Percentiles rank a stretch among this genome's conserved stretches.
Evolutionary conservation across 2,329 filamentous ascomycete genomes (phyloP).

Genomic region (Thelonectria rubi): DNA sequence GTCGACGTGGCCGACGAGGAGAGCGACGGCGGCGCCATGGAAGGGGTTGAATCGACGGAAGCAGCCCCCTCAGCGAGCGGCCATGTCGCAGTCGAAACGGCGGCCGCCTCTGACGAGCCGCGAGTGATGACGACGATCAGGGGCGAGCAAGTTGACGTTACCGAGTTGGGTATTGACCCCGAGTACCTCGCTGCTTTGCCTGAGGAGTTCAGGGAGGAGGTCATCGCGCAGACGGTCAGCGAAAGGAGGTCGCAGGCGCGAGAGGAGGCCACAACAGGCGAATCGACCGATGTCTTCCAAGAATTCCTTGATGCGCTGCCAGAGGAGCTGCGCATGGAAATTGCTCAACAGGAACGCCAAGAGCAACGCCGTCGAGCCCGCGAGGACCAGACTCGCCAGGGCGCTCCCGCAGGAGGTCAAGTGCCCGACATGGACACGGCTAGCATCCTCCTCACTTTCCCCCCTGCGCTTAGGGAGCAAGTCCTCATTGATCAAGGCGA

Average conservation of each 20-base stretch:
- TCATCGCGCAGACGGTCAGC: conserved; percentile 89
- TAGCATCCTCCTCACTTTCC: conserved; percentile 90
- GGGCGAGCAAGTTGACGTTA: conserved; percentile 90
- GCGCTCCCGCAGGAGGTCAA: conserved; percentile 64
- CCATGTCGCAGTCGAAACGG: conserved; percentile 39
- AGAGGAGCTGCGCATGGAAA: conserved; percentile 86
- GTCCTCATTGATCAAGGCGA: conserved; percentile 93
- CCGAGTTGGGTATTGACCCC: conserved; percentile 90
- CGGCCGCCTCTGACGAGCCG: conserved; percentile 39
- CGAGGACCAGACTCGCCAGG: conserved; percentile 78
- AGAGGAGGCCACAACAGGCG: conserved; percentile 72
- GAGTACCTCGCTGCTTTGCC: conserved; percentile 98
- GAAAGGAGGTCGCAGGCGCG: conserved; percentile 82
- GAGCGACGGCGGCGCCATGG: conserved; percentile 67
- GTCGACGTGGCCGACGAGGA: conserved; percentile 6
- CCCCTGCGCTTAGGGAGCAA: conserved; percentile 83
- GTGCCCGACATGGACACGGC: conserved; percentile 87
- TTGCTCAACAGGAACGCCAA: conserved; percentile 88
- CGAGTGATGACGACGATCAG: conserved; percentile 85
- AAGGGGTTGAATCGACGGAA: conserved; percentile 73
- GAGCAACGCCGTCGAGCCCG: conserved; percentile 89
- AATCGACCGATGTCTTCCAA: conserved; percentile 85
- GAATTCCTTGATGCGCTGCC: conserved; percentile 95
- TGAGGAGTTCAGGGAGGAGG: conserved; percentile 94
- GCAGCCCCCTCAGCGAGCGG: conserved; percentile 45